phyloP scores from a whole-genome alignment of 1,284 basidiomycete species.

The Sporisorium graminicola region DNA sequence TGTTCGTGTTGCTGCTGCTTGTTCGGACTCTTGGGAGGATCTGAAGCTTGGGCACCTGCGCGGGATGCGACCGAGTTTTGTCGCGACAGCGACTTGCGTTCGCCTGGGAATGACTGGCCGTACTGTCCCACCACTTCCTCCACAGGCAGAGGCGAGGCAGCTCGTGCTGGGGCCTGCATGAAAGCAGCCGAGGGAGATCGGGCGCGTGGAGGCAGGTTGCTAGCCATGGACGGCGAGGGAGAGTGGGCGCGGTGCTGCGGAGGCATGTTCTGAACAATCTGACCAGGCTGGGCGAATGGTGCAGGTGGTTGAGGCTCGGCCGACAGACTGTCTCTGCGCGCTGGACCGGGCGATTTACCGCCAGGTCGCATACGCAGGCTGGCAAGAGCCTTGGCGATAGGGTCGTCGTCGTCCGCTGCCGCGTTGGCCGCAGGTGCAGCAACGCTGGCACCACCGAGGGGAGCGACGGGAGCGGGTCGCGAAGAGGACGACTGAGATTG shows the following conservation, averaged over 20 bases:
- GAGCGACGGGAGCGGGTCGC: constrained; percentile 34
- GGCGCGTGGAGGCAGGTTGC: constrained; percentile 72
- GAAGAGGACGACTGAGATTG: constrained; percentile 33
- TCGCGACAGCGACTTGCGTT: constrained; percentile 72
- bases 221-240: constrained; percentile 47
- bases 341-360: constrained; percentile 52
- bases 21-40: constrained; percentile 30
- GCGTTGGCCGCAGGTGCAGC: constrained; percentile 17
- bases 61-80: constrained; percentile 62
- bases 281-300: constrained; percentile 42
- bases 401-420: constrained; percentile 75
- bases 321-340: constrained; percentile 46
- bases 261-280: constrained; percentile 47
- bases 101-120: constrained; percentile 87
- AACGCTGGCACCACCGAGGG: constrained; percentile 18
- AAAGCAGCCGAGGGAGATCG: constrained; percentile 80
- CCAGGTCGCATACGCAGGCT: constrained; percentile 71
- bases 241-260: constrained; percentile 46
- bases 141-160: constrained; percentile 74
- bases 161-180: constrained; percentile 77
- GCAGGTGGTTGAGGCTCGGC: constrained; percentile 23
- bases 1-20: constrained; percentile 37
- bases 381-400: constrained; percentile 79
- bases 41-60: constrained; percentile 19
- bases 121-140: constrained; percentile 84